These are phyloP conservation scores for Eimeria praecox DNA, from an alignment of 169 alveolate genomes.

Conservation along the genomic window DNA sequence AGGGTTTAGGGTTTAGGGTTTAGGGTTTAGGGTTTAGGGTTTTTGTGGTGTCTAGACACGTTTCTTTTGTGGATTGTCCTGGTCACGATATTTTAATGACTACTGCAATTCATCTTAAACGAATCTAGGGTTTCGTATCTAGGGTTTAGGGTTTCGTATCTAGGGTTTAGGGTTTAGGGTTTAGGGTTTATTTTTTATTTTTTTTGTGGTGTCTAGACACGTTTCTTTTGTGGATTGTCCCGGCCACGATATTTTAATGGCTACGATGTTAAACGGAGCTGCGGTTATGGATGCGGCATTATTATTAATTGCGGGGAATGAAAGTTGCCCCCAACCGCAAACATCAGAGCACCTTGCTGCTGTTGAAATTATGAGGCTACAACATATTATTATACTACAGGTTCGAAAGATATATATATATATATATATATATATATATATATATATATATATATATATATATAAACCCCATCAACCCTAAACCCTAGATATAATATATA, in stretches of 20 bases:
- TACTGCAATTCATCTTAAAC: no score
- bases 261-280: slow-evolving; percentile 99
- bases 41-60: slow-evolving; percentile 92
- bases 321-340: slow-evolving; percentile 98
- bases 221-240: slow-evolving; percentile 99
- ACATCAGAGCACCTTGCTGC: slow-evolving; percentile 99
- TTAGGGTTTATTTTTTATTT: no score
- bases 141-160: no score
- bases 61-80: slow-evolving; percentile 99
- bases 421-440: no score
- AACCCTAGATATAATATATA: not conserved
- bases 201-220: slow-evolving; percentile 90
- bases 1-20: slow-evolving; percentile 22
- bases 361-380: slow-evolving; percentile 98
- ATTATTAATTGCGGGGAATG: slow-evolving; percentile 94
- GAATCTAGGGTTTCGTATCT: no score
- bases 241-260: slow-evolving; percentile 99
- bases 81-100: slow-evolving; percentile 99
- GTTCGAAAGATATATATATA: no score
- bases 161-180: slow-evolving; percentile 23
- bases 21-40: slow-evolving; percentile 29
- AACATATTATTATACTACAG: slow-evolving; percentile 97
- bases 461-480: slow-evolving; percentile 8
- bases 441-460: no score
- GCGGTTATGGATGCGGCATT: slow-evolving; percentile 99